Base-by-base conservation (phyloP, 2,329 filamentous ascomycete species). In the Claviceps purpurea region DNA sequence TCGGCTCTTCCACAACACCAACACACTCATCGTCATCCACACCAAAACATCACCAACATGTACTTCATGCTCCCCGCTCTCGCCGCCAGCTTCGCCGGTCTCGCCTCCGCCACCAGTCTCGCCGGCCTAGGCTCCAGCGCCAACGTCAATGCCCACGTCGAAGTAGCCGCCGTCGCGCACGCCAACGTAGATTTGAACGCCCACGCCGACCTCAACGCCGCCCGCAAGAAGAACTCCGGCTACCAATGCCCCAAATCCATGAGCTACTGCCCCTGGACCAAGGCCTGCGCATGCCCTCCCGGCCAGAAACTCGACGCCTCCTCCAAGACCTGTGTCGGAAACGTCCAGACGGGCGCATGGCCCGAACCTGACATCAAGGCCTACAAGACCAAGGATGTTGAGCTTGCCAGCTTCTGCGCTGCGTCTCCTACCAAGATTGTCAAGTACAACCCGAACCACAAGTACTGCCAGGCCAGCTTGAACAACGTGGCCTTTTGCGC, bases 271-370 rank as follows among this genome's bases (percentile, higher is more conserved):
- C 60, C 63, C 54, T 69, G 67, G 67, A 63, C 62, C 54, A 64
- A 63, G 58, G 52, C 71, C 37, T 76, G 74, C 61, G 61, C 72
- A 16, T 73, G 73, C 54, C 55, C 66, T 14, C 65, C 70, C 14
- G 72, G 70, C 53, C 65, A 69, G 61, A 60, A 64, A 51, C 67
- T 66, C 55, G 68, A 74, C 44, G 54, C 65, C 45, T 53, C 58
- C 45, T 50, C 55, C 49, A 58, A 55, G 51, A 26, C 38, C 44
- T 69, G 67, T 54, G 43, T 54, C 24, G 67, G 67, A 47, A 50
- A 50, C 18, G 45, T 51, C 47, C 54, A 62, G 42, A 55, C 37
- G 2, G 66, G 67, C 50, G 60, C 62, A 54, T 69, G 66, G 66
- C 64, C 67, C 39, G 56, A 62, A 61, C 63, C 66, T 14, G 50